A percentile compares a stretch with the other conserved stretches of the same genome.
Evolutionary conservation across 495 filamentous ascomycete genomes (phyloP).

Genomic region (Letharia lupina): DNA sequence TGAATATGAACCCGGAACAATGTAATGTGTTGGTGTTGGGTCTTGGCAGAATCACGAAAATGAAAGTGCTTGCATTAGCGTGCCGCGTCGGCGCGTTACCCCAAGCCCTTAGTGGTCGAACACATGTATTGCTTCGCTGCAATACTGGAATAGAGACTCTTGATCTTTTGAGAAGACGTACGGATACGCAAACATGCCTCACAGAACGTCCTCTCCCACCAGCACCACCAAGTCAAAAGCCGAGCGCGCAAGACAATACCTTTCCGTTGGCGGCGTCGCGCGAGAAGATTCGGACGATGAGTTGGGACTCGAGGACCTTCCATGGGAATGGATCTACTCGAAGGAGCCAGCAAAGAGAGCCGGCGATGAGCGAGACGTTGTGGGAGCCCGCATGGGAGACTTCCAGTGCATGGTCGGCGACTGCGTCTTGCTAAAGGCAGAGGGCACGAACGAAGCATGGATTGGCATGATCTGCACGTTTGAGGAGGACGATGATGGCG

Average conservation of each 20-base stretch:
- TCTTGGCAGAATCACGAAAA: slow-evolving; percentile 7
- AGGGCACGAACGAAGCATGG: slow-evolving; percentile 76
- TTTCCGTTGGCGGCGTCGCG: slow-evolving; percentile 56
- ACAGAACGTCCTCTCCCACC: slow-evolving; percentile 10
- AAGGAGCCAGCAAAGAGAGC: slow-evolving; percentile 26
- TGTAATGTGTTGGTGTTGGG: background rate
- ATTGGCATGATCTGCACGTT: slow-evolving; percentile 82
- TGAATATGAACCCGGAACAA: no score
- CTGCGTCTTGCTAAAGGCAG: slow-evolving; percentile 75
- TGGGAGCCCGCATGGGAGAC: slow-evolving; percentile 76
- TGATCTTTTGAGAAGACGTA: background rate
- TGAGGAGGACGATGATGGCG: slow-evolving; percentile 55
- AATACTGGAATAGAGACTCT: background rate
- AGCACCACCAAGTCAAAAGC: slow-evolving; percentile 19
- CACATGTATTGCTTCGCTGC: background rate
- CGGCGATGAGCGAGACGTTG: slow-evolving; percentile 36
- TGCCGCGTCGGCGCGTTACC: slow-evolving; percentile 21
- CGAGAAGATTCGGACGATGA: slow-evolving; percentile 91
- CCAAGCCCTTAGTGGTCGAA: background rate
- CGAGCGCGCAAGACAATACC: slow-evolving; percentile 50
- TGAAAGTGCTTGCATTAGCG: slow-evolving; percentile 27
- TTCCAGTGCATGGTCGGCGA: slow-evolving; percentile 81
- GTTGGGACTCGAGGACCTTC: slow-evolving; percentile 69
- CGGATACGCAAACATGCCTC: slow-evolving; percentile 26
- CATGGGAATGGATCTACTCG: slow-evolving; percentile 91